Percentiles rank a stretch among this genome's conserved stretches.
Evolutionary conservation across 768 basidiomycete species (phyloP).

Genomic region (Suillus occidentalis): DNA sequence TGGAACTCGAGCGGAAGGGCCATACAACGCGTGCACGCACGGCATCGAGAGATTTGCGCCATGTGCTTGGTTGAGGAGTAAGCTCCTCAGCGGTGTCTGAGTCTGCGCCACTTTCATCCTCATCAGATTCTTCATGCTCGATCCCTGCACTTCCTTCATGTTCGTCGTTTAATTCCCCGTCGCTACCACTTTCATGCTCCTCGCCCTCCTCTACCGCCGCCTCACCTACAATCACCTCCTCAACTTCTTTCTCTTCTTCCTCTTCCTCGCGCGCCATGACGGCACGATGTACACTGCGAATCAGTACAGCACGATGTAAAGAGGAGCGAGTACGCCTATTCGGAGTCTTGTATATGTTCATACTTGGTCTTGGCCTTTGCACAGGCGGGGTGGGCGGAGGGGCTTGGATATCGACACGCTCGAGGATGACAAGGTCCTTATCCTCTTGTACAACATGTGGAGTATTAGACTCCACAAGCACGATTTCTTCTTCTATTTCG

Average conservation of each 20-base stretch:
- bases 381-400: slow-evolving; percentile 11
- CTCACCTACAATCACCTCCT: slow-evolving; percentile 53
- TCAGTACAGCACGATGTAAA: slow-evolving; percentile 68
- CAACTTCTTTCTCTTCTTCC: slow-evolving; percentile 48
- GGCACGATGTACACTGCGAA: slow-evolving; percentile 67
- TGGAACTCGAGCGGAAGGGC: slow-evolving; percentile 30
- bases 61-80: slow-evolving; percentile 17
- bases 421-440: slow-evolving; percentile 68
- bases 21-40: slow-evolving; percentile 30
- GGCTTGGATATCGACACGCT: slow-evolving; percentile 51
- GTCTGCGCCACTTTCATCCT: slow-evolving; percentile 10
- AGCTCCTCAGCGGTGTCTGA: slow-evolving; percentile 14
- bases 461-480: slow-evolving; percentile 64
- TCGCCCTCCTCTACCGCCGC: slow-evolving; percentile 35
- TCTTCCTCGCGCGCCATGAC: slow-evolving; percentile 53
- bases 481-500: slow-evolving; percentile 48
- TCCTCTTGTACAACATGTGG: slow-evolving; percentile 72
- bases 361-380: neutral
- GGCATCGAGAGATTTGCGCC: slow-evolving; percentile 35
- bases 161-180: slow-evolving; percentile 17
- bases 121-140: slow-evolving; percentile 12
- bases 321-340: slow-evolving; percentile 40
- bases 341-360: slow-evolving; percentile 20
- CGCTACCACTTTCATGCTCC: slow-evolving; percentile 26
- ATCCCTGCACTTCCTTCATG: slow-evolving; percentile 10